Conservation (phyloP, 805 yeast species). For the Zygotorulaspora sp. region DNA sequence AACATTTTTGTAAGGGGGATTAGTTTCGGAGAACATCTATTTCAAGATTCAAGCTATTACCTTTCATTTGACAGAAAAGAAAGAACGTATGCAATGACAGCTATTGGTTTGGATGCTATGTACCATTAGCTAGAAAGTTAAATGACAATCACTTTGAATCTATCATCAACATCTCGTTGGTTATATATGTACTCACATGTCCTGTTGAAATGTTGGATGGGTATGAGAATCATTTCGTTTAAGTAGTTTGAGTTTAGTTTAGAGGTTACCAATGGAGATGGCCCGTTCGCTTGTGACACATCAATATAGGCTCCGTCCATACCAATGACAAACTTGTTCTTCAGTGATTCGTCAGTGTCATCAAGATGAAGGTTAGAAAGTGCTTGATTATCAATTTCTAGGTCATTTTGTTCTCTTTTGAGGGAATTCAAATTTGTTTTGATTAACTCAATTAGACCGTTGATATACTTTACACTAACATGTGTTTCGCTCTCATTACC, state of each 20-base stretch:
- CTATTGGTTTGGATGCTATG: too few relatives aligned
- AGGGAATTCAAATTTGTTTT: conserved; percentile 48
- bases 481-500: conserved; percentile 25
- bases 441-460: conserved; percentile 81
- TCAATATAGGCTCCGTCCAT: conserved; percentile 30
- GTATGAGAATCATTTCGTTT: conserved; percentile 30
- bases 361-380: conserved; percentile 15
- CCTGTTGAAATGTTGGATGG: conserved; percentile 55
- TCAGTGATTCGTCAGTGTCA: conserved; percentile 19
- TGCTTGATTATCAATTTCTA: conserved; percentile 10
- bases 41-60: too few relatives aligned
- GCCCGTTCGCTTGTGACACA: conserved; percentile 15
- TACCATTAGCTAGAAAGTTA: too few relatives aligned
- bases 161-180: conserved; percentile 65
- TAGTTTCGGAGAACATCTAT: conserved; percentile 3
- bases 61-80: not conserved
- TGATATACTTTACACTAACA: conserved; percentile 70
- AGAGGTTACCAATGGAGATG: conserved; percentile 19
- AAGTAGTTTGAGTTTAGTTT: conserved; percentile 33
- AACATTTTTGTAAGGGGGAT: too few relatives aligned
- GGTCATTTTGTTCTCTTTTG: conserved; percentile 38
- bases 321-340: conserved; percentile 22
- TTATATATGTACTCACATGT: conserved; percentile 65
- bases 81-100: not conserved
- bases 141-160: conserved; percentile 52